Evolutionary conservation across 176 grass and related monocot genomes (phyloP).

Genomic region (Thalia dealbata): DNA sequence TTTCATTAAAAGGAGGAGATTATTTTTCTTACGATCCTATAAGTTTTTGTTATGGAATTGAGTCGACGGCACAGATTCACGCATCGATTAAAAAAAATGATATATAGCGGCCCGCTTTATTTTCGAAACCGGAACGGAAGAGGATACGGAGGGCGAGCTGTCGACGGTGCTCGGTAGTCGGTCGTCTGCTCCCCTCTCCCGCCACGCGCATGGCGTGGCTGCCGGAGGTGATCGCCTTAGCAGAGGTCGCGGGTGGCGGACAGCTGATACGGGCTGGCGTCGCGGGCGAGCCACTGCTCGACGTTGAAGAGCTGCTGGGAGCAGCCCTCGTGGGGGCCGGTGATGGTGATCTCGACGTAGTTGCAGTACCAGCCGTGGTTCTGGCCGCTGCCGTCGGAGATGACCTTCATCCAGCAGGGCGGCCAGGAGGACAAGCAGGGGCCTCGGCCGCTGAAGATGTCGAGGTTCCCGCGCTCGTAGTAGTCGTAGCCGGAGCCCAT

Average conservation of each 20-base stretch:
- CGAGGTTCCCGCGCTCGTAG: constrained; percentile 90
- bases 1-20: too few species aligned
- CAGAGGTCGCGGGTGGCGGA: constrained; percentile 42
- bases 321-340: constrained; percentile 63
- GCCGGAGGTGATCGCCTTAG: constrained; percentile 3
- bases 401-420: constrained; percentile 55
- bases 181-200: neutral
- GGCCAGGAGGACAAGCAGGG: constrained; percentile 39
- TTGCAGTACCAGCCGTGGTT: constrained; percentile 98
- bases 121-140: neutral
- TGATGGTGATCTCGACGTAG: constrained; percentile 78
- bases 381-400: constrained; percentile 52
- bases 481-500: constrained; percentile 60
- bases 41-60: too few species aligned
- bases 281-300: constrained; percentile 85
- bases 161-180: too few species aligned
- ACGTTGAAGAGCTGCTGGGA: constrained; percentile 60
- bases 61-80: too few species aligned
- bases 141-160: too few species aligned
- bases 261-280: constrained; percentile 51
- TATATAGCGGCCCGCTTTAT: too few species aligned
- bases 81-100: too few species aligned
- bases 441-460: constrained; percentile 96
- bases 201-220: neutral
- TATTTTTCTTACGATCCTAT: too few species aligned